Percentiles rank a stretch among this genome's conserved stretches.
Evolutionary conservation across 2,329 filamentous ascomycete species (phyloP).

Genomic region (Ceratocystiopsis brevicomis): DNA sequence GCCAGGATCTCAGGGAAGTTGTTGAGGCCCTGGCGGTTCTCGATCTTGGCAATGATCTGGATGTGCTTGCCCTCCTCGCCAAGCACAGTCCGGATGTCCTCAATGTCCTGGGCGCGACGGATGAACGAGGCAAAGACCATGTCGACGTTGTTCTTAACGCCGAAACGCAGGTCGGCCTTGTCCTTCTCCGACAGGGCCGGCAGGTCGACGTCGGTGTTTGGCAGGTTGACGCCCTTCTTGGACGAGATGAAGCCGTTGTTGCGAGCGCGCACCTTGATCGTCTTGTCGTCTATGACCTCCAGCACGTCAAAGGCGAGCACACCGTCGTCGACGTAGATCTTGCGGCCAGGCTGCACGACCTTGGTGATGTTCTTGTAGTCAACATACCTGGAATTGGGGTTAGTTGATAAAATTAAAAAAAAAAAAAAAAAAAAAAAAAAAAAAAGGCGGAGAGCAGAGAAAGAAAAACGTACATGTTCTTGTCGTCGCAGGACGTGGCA

Average conservation of each 20-base stretch:
- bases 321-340: slow-evolving; percentile 95
- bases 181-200: slow-evolving; percentile 97
- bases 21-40: slow-evolving; percentile 99
- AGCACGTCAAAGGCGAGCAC: slow-evolving; percentile 92
- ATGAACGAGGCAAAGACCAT: slow-evolving; percentile 99
- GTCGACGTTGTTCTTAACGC: slow-evolving; percentile 96
- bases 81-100: slow-evolving; percentile 75
- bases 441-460: slow-evolving; percentile 12
- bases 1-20: slow-evolving; percentile 95
- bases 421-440: neutral
- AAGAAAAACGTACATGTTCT: slow-evolving; percentile 57
- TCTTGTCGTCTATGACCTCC: slow-evolving; percentile 74
- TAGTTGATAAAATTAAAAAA: neutral
- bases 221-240: slow-evolving; percentile 97
- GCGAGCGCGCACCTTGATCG: slow-evolving; percentile 64
- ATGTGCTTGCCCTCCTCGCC: slow-evolving; percentile 87
- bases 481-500: slow-evolving; percentile 60
- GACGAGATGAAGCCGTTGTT: slow-evolving; percentile 99
- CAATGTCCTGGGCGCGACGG: slow-evolving; percentile 82
- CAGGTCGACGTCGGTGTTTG: slow-evolving; percentile 95
- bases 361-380: slow-evolving; percentile 99
- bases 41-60: slow-evolving; percentile 99
- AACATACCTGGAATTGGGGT: slow-evolving; percentile 47
- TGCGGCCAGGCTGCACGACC: slow-evolving; percentile 77
- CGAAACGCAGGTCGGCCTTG: slow-evolving; percentile 80